Percentiles rank a stretch among this genome's conserved stretches.
Evolutionary conservation across 768 basidiomycete species (phyloP).

Genomic region (Trametes cubensis): DNA sequence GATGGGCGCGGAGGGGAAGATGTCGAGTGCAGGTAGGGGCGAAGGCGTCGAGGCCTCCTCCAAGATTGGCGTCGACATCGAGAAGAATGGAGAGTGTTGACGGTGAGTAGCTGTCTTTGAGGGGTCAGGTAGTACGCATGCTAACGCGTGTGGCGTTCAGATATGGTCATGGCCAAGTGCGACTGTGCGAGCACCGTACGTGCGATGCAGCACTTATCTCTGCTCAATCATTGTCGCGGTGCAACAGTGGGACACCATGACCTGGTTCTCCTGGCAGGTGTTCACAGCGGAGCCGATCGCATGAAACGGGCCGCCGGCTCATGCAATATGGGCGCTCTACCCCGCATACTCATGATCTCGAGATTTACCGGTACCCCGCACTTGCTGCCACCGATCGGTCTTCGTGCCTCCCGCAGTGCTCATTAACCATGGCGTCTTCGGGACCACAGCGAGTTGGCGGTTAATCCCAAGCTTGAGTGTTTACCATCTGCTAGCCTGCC

Average conservation of each 20-base stretch:
- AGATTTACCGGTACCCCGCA: background rate
- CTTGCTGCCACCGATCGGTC: background rate
- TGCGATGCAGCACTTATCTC: background rate
- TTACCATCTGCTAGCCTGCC: too few species aligned
- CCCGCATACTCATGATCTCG: background rate
- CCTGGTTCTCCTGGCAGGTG: background rate
- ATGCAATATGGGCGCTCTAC: background rate
- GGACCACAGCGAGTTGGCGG: too few species aligned
- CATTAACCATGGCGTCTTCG: too few species aligned
- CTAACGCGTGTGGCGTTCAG: too few species aligned
- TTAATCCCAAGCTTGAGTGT: too few species aligned
- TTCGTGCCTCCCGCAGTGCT: too few species aligned
- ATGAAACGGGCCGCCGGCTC: background rate
- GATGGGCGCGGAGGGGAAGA: constrained; percentile 29
- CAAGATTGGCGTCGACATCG: background rate
- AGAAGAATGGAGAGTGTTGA: background rate
- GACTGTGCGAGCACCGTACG: too few species aligned
- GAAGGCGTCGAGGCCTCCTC: background rate
- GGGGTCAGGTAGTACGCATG: background rate
- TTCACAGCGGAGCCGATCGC: background rate
- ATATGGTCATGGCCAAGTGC: too few species aligned
- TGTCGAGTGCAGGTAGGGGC: constrained; percentile 19
- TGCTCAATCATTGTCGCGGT: constrained; percentile 8
- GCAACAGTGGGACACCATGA: too few species aligned
- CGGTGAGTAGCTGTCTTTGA: background rate